Evolutionary conservation across 2,329 filamentous ascomycete species (phyloP).

Genomic region (Whalleya microplaca): DNA sequence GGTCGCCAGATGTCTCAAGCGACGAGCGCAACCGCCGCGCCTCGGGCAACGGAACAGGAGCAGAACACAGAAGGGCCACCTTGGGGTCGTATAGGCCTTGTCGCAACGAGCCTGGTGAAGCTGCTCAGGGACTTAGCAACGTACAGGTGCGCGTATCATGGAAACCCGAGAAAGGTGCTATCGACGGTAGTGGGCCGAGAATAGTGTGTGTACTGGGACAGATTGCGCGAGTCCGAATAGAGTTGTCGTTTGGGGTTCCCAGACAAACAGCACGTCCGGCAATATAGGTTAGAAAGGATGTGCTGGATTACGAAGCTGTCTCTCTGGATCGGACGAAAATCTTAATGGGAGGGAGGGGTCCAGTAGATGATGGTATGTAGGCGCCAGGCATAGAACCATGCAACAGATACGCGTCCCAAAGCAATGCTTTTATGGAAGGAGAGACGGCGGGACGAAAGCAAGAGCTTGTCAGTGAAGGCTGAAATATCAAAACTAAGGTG

Average conservation of each 20-base stretch:
- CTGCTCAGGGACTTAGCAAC: conserved; percentile 15
- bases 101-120: conserved; percentile 34
- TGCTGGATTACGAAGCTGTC: conserved; percentile 24
- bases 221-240: conserved; percentile 22
- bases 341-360: conserved; percentile 17
- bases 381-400: conserved; percentile 23
- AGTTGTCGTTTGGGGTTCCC: conserved; percentile 24
- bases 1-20: conserved; percentile 56
- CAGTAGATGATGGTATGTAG: conserved; percentile 21
- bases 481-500: conserved; percentile 27
- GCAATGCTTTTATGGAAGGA: conserved; percentile 21
- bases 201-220: conserved; percentile 8
- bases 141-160: conserved; percentile 12
- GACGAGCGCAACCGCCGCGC: conserved; percentile 66
- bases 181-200: conserved; percentile 11
- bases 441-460: conserved; percentile 22
- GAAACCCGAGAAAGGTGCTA: conserved; percentile 10
- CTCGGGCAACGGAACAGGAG: conserved; percentile 66
- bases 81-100: conserved; percentile 51
- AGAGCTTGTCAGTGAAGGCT: conserved; percentile 24
- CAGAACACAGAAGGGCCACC: conserved; percentile 66
- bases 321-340: conserved; percentile 23
- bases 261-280: conserved; percentile 13
- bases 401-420: conserved; percentile 23
- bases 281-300: conserved; percentile 23